Evolutionary conservation across 768 basidiomycete species (phyloP).

Genomic region (Asterophora lycoperdoides): DNA sequence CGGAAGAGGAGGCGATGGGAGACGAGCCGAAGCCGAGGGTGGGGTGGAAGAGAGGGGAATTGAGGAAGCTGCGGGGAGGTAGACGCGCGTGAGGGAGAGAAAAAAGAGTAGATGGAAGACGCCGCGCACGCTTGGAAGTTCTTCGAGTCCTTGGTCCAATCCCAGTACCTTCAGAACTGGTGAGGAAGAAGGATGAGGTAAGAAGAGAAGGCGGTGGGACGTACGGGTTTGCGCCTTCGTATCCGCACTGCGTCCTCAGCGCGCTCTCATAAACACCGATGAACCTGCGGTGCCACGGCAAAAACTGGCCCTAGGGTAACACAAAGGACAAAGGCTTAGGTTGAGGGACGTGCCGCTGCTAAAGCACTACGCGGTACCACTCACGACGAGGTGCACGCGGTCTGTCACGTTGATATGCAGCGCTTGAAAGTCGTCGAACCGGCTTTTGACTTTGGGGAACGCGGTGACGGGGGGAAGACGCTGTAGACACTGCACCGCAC

Average conservation of each 20-base stretch:
- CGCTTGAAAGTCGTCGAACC: conserved; percentile 39
- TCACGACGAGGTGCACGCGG: conserved; percentile 30
- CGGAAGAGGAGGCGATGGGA: conserved; percentile 25
- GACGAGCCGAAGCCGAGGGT: conserved; percentile 30
- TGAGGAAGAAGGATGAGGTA: neutral
- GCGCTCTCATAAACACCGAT: conserved; percentile 20
- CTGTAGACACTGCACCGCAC: conserved; percentile 32
- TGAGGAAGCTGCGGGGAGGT: conserved; percentile 20
- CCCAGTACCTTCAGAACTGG: conserved; percentile 29
- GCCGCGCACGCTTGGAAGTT: conserved; percentile 20
- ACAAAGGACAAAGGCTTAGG: too few species aligned
- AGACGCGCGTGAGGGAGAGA: neutral
- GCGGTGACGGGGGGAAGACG: conserved; percentile 21
- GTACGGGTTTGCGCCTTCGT: conserved; percentile 22
- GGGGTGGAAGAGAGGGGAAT: conserved; percentile 32
- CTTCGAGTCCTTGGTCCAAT: conserved; percentile 34
- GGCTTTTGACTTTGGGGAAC: conserved; percentile 22
- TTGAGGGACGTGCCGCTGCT: neutral
- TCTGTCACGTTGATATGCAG: conserved; percentile 29
- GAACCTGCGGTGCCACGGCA: conserved; percentile 27
- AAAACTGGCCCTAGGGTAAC: conserved; percentile 16
- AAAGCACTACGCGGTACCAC: conserved; percentile 4
- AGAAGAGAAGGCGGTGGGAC: neutral
- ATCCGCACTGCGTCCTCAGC: conserved; percentile 23
- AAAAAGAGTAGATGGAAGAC: neutral